A percentile compares a stretch with the other conserved stretches of the same genome.
phyloP scores from a whole-genome alignment of 805 yeast species.

The Candida peoriensis region DNA sequence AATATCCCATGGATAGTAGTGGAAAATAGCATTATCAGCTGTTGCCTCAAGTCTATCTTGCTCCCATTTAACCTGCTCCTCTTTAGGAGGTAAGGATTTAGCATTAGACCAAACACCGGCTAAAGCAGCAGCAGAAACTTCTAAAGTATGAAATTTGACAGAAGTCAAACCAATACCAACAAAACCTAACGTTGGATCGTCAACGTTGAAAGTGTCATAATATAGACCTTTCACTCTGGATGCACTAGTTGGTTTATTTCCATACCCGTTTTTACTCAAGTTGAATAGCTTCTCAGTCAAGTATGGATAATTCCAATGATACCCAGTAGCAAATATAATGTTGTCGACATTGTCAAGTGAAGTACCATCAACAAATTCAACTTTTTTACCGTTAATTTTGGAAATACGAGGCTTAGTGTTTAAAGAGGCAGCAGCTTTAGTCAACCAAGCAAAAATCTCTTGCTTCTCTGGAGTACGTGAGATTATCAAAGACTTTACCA shows the following conservation, averaged over 20 bases:
- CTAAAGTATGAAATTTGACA: slow-evolving; percentile 44
- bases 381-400: slow-evolving; percentile 23
- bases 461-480: slow-evolving; percentile 71
- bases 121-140: slow-evolving; percentile 43
- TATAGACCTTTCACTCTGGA: slow-evolving; percentile 36
- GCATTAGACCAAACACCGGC: slow-evolving; percentile 50
- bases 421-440: slow-evolving; percentile 33
- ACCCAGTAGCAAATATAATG: slow-evolving; percentile 37
- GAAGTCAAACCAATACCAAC: slow-evolving; percentile 36
- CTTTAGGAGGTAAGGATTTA: slow-evolving; percentile 33
- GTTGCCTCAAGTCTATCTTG: slow-evolving; percentile 19
- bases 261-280: slow-evolving; percentile 17
- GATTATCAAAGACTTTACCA: slow-evolving; percentile 43
- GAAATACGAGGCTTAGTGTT: slow-evolving; percentile 26
- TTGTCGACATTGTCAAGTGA: slow-evolving; percentile 30
- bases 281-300: slow-evolving; percentile 19
- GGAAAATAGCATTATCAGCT: slow-evolving; percentile 24
- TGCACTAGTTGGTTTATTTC: slow-evolving; percentile 12
- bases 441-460: slow-evolving; percentile 36
- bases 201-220: slow-evolving; percentile 37
- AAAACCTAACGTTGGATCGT: slow-evolving; percentile 41
- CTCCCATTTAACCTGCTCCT: slow-evolving; percentile 35
- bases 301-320: slow-evolving; percentile 36
- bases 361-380: slow-evolving; percentile 30
- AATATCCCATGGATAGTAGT: slow-evolving; percentile 26